These are phyloP conservation scores for Camellia granthamiana DNA, from an alignment of 148 eudicot species.

Conservation along the genomic window DNA sequence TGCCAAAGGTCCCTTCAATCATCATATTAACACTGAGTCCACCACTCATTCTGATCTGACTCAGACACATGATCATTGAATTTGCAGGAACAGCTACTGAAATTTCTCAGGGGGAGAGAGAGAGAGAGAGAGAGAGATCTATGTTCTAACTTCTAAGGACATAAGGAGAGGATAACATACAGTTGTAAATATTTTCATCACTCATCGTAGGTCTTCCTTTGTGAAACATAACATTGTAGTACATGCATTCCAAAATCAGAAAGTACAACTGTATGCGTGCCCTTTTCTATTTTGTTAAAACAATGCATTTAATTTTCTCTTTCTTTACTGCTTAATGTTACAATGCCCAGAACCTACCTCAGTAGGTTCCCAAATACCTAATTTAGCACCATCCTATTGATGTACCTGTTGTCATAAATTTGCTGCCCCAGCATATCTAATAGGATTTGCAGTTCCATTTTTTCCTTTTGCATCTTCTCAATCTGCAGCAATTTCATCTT, in stretches of 20 bases:
- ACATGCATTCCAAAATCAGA: neutral
- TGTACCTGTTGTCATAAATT: constrained; percentile 76
- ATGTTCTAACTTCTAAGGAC: too few relatives aligned
- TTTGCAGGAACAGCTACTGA: neutral
- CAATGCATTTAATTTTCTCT: neutral
- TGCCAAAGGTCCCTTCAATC: neutral
- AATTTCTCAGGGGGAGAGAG: neutral
- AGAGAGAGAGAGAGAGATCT: neutral
- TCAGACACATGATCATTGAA: neutral
- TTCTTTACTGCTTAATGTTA: neutral
- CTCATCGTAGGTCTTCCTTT: neutral
- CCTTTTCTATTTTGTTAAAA: neutral
- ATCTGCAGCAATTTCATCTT: constrained; percentile 46
- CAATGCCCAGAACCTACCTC: neutral
- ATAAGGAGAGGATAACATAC: neutral
- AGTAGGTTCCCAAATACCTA: constrained; percentile 1
- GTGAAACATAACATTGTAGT: neutral
- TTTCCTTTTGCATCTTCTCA: constrained; percentile 73
- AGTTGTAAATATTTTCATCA: neutral
- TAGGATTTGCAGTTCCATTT: constrained; percentile 56
- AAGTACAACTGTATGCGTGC: neutral
- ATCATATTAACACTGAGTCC: neutral
- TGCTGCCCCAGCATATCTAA: constrained; percentile 84
- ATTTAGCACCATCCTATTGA: neutral
- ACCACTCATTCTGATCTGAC: neutral